A percentile compares a stretch with the other conserved stretches of the same genome.
phyloP scores from a whole-genome alignment of 2,329 filamentous ascomycete genomes.

The Hymenoscyphus repandus region DNA sequence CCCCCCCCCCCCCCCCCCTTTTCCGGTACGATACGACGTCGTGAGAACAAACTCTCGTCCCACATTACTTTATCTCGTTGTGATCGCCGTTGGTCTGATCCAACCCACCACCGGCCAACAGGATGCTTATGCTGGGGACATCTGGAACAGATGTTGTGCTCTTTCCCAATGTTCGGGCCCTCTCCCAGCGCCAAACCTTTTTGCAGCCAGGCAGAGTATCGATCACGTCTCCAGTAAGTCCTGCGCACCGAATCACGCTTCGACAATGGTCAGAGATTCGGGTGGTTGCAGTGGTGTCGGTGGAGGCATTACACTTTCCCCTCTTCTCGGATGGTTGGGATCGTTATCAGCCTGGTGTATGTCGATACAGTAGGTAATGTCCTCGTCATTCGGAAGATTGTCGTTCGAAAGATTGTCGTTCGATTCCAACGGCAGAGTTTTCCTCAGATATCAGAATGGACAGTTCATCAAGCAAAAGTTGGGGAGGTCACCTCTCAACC shows the following conservation, averaged over 20 bases:
- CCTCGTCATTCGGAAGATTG: too few relatives aligned
- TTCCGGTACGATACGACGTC: neutral
- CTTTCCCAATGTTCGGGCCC: neutral
- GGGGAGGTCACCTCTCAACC: neutral
- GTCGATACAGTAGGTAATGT: too few relatives aligned
- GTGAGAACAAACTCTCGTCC: neutral
- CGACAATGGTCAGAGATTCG: neutral
- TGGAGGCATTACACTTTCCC: neutral
- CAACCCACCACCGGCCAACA: neutral
- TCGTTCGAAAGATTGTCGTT: too few relatives aligned
- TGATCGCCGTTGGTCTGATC: neutral
- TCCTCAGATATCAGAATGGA: too few relatives aligned
- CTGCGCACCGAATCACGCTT: neutral
- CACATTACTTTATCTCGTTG: neutral
- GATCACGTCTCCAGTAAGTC: neutral
- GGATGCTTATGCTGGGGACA: neutral
- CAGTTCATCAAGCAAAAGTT: too few relatives aligned
- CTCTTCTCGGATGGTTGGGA: neutral
- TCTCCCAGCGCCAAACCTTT: neutral
- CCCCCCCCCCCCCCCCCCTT: neutral
- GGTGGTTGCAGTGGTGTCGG: conserved; percentile 1
- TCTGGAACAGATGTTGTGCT: conserved; percentile 5
- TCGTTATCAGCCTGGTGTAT: neutral
- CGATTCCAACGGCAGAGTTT: too few relatives aligned
- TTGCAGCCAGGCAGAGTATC: neutral